Evolutionary conservation across 805 yeast genomes (phyloP).

Genomic region (Vanderwaltozyma verrucispora): DNA sequence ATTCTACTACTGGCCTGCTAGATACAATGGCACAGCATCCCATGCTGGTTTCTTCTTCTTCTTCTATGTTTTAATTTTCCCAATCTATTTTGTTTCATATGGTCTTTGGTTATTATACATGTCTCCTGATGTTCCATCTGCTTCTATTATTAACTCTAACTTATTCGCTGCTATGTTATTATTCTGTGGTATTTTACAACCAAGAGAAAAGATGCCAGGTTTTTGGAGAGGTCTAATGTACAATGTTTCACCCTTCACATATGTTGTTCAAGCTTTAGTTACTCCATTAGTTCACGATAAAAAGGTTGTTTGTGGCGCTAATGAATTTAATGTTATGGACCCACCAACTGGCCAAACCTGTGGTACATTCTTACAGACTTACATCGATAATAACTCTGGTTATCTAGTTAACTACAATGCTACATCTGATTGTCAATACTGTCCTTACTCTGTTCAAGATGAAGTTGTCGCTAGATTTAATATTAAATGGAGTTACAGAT

Average conservation of each 20-base stretch:
- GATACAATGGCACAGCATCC: constrained; percentile 33
- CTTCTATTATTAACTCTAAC: constrained; percentile 33
- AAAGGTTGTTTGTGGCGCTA: constrained; percentile 27
- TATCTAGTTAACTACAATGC: constrained; percentile 35
- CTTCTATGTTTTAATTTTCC: constrained; percentile 39
- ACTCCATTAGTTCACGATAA: constrained; percentile 33
- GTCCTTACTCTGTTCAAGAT: constrained; percentile 49
- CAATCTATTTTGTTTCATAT: constrained; percentile 40
- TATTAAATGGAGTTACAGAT: constrained; percentile 37
- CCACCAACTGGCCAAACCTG: constrained; percentile 43
- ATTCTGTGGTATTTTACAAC: constrained; percentile 45
- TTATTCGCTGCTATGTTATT: constrained; percentile 45
- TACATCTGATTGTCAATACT: constrained; percentile 48
- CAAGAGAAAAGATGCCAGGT: constrained; percentile 34
- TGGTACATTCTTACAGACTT: constrained; percentile 32
- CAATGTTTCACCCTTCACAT: constrained; percentile 38
- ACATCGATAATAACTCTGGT: constrained; percentile 32
- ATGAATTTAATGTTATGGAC: constrained; percentile 31
- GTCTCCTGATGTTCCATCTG: constrained; percentile 35
- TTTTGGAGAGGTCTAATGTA: constrained; percentile 40
- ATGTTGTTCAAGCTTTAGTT: constrained; percentile 36
- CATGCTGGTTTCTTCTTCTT: constrained; percentile 45
- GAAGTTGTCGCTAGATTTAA: constrained; percentile 40
- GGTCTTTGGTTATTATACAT: constrained; percentile 42
- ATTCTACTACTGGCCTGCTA: constrained; percentile 41